Evolutionary conservation across 1,284 basidiomycete species (phyloP).

Genomic region (Leccinum variabile): DNA sequence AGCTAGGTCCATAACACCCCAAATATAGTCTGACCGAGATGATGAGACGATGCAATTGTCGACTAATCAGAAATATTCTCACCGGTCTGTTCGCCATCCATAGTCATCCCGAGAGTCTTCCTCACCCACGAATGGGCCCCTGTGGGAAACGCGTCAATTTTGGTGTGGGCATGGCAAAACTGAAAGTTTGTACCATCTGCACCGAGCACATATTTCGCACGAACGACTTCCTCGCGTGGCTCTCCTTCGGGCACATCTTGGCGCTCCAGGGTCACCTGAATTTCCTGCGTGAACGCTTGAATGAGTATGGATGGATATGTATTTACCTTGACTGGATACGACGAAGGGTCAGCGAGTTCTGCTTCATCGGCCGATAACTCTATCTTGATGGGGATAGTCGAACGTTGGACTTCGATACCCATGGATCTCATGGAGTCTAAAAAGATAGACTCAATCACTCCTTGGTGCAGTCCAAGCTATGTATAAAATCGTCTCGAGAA

Average conservation of each 20-base stretch:
- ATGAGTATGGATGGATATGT: not conserved
- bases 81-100: constrained; percentile 61
- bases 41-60: not conserved
- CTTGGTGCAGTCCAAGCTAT: not conserved
- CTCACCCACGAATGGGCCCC: constrained; percentile 65
- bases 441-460: not conserved
- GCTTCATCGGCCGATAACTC: constrained; percentile 34
- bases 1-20: constrained; percentile 57
- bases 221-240: constrained; percentile 43
- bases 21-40: constrained; percentile 45
- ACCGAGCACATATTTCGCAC: constrained; percentile 56
- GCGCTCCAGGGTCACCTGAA: constrained; percentile 39
- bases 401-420: constrained; percentile 37
- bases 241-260: constrained; percentile 31
- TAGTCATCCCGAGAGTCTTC: constrained; percentile 47
- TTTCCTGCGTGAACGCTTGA: constrained; percentile 4
- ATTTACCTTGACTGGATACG: constrained; percentile 38
- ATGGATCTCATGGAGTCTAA: constrained; percentile 31
- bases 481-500: not conserved
- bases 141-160: constrained; percentile 18
- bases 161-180: not conserved
- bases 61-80: not conserved
- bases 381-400: constrained; percentile 34
- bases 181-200: constrained; percentile 43
- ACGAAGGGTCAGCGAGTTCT: constrained; percentile 32